Percentiles rank a stretch among this genome's conserved stretches.
Conservation (phyloP, 164 flowering plant species). For the Vitis amurensis region DNA sequence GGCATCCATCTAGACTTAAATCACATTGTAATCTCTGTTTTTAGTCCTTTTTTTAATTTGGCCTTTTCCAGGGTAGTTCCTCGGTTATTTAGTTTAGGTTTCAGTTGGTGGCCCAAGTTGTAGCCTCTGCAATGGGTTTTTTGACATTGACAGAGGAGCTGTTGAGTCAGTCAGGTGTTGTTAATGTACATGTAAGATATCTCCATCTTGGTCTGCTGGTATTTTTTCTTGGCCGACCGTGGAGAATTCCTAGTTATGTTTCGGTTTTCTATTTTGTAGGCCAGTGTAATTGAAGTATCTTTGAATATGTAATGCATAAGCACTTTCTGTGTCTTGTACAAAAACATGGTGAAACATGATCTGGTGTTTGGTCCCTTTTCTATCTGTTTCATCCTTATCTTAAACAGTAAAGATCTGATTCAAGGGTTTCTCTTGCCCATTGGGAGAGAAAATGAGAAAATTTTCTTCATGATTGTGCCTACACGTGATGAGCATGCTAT, state of each 20-base stretch:
- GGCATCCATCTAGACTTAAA: slow-evolving; percentile 24
- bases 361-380: background rate
- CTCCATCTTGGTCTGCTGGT: slow-evolving; percentile 35
- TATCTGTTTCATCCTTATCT: no score
- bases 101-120: slow-evolving; percentile 9
- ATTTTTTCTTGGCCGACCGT: slow-evolving; percentile 17
- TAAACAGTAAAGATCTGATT: no score
- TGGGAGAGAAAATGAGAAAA: no score
- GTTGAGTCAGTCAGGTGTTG: background rate
- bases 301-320: background rate
- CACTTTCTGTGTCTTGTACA: no score
- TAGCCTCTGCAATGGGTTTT: slow-evolving; percentile 47
- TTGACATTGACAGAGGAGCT: slow-evolving; percentile 39
- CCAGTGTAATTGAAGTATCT: background rate
- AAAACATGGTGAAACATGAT: background rate
- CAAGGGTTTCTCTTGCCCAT: no score
- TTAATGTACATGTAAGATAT: background rate
- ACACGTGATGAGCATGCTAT: no score
- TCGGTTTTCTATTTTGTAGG: background rate
- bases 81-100: background rate
- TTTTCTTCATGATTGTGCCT: no score
- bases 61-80: background rate
- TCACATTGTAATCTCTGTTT: background rate
- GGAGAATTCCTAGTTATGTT: background rate
- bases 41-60: background rate